Conservation (phyloP, 768 basidiomycete species). For the Albatrellus ellisii region DNA sequence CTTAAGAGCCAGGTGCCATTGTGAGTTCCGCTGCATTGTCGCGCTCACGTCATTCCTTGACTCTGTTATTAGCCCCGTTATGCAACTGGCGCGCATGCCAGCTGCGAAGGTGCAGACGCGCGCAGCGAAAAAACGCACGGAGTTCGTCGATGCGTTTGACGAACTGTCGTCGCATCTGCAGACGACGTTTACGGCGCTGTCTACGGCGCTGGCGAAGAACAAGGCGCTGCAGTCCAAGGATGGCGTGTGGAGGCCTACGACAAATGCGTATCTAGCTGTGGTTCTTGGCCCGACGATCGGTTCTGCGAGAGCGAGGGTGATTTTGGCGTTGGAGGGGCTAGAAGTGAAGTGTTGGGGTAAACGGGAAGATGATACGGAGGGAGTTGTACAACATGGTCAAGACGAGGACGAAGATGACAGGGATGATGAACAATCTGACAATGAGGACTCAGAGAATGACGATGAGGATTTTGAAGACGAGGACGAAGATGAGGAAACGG, state of each 20-base stretch:
- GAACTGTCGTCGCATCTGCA: conserved; percentile 59
- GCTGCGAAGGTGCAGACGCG: conserved; percentile 30
- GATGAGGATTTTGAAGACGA: conserved; percentile 7
- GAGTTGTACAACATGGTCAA: not conserved
- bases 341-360: conserved; percentile 29
- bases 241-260: conserved; percentile 3
- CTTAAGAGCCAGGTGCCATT: conserved; percentile 71
- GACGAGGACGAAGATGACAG: conserved; percentile 8
- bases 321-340: conserved; percentile 53
- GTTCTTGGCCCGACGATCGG: conserved; percentile 54
- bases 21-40: conserved; percentile 28
- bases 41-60: not conserved
- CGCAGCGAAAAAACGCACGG: conserved; percentile 43
- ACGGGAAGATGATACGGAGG: conserved; percentile 6
- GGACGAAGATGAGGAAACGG: conserved; percentile 11
- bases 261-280: conserved; percentile 42
- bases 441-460: conserved; percentile 6
- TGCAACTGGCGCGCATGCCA: conserved; percentile 48
- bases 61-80: conserved; percentile 35
- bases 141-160: conserved; percentile 54
- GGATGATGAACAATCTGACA: conserved; percentile 5
- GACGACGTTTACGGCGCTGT: conserved; percentile 63
- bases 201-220: conserved; percentile 43
- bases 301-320: conserved; percentile 44
- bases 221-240: conserved; percentile 3